A percentile compares a stretch with the other conserved stretches of the same genome.
These are phyloP conservation scores for Curvularia spicifera DNA, from an alignment of 2,329 filamentous ascomycete genomes.

Conservation along the genomic window DNA sequence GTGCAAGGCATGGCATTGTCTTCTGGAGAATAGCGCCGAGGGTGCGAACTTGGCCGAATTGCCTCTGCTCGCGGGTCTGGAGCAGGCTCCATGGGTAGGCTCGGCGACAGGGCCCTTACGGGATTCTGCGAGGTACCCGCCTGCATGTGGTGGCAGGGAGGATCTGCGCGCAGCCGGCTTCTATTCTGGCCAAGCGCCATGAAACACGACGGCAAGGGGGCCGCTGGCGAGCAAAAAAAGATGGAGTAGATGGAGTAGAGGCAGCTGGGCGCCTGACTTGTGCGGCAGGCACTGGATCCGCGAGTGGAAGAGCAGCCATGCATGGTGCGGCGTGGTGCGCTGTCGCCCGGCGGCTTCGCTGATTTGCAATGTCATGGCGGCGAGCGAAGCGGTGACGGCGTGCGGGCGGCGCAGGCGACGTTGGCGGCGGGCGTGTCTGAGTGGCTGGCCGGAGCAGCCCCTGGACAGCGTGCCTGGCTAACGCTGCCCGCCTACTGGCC, in stretches of 20 bases:
- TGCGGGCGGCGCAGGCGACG: slow-evolving; percentile 28
- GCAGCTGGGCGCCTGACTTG: background rate
- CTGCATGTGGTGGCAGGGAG: slow-evolving; percentile 35
- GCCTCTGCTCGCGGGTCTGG: slow-evolving; percentile 1
- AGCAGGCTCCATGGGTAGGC: slow-evolving; percentile 15
- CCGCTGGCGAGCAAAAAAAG: slow-evolving; percentile 17
- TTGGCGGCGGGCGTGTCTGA: slow-evolving; percentile 25
- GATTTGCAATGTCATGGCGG: background rate
- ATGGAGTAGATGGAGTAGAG: background rate
- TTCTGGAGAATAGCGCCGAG: background rate
- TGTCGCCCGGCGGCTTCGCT: background rate
- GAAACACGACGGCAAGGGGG: slow-evolving; percentile 43
- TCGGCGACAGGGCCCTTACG: slow-evolving; percentile 12
- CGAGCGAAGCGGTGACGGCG: no score
- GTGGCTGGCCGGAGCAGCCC: slow-evolving; percentile 30
- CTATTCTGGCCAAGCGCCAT: slow-evolving; percentile 43
- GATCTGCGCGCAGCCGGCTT: slow-evolving; percentile 39
- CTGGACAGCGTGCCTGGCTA: slow-evolving; percentile 33
- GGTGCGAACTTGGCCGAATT: slow-evolving; percentile 4
- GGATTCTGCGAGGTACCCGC: slow-evolving; percentile 39
- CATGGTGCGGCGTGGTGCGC: background rate
- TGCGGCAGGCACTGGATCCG: background rate
- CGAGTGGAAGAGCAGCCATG: slow-evolving; percentile 9
- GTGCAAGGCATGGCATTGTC: background rate
- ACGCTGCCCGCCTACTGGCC: slow-evolving; percentile 35